phyloP scores from a whole-genome alignment of 2,329 filamentous ascomycete species.

The Pseudogymnoascus sp. region DNA sequence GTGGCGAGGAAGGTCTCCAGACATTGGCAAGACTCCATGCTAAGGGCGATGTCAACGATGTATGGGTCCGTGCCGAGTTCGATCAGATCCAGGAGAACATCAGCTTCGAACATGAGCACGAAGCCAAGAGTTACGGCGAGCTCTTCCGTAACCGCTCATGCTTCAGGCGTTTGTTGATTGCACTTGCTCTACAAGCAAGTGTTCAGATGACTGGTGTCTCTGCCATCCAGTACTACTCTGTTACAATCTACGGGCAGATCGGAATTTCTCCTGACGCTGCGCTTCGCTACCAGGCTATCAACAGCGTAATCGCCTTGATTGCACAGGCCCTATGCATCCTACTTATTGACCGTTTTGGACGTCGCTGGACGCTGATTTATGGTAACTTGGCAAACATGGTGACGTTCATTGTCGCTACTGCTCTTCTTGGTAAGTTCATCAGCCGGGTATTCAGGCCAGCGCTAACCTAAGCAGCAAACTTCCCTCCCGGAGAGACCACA shows the following conservation, averaged over 20 bases:
- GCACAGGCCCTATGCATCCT: conserved; percentile 55
- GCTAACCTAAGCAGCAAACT: conserved; percentile 35
- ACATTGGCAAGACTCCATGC: conserved; percentile 56
- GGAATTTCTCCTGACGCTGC: conserved; percentile 52
- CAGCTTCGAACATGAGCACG: conserved; percentile 53
- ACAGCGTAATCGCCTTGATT: conserved; percentile 55
- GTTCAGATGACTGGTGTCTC: conserved; percentile 62
- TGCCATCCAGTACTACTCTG: conserved; percentile 59
- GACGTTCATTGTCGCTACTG: conserved; percentile 63
- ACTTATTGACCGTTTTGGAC: conserved; percentile 62
- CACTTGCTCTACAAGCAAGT: conserved; percentile 54
- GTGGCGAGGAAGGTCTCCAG: conserved; percentile 48
- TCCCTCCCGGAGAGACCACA: conserved; percentile 49
- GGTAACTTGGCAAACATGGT: conserved; percentile 67
- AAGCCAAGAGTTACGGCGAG: conserved; percentile 57
- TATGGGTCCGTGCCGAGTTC: conserved; percentile 59
- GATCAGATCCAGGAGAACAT: conserved; percentile 59
- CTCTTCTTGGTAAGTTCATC: conserved; percentile 37
- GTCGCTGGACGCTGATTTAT: conserved; percentile 64
- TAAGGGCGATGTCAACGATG: conserved; percentile 50
- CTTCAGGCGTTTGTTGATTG: conserved; percentile 59
- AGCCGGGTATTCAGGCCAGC: background rate
- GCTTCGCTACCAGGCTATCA: conserved; percentile 60
- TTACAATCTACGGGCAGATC: conserved; percentile 52
- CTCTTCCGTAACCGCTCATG: conserved; percentile 53